phyloP scores from a whole-genome alignment of 2,329 filamentous ascomycete species.

The Fusarium udum region DNA sequence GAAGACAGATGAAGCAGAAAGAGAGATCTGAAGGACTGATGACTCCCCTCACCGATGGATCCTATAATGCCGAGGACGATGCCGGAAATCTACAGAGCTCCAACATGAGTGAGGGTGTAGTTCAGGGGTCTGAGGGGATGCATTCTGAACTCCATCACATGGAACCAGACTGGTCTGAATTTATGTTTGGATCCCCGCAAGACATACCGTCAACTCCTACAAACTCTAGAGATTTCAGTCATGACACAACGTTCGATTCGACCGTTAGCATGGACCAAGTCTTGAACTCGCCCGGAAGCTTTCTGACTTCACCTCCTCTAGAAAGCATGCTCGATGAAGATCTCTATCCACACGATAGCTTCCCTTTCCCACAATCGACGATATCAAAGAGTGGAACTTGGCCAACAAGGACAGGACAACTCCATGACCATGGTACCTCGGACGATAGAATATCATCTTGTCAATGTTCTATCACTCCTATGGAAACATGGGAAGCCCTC shows the following conservation, averaged over 20 bases:
- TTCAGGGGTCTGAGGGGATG: not conserved
- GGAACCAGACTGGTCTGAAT: not conserved
- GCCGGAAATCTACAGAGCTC: not conserved
- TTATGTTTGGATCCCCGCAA: not conserved
- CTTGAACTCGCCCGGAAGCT: not conserved
- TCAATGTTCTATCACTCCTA: not conserved
- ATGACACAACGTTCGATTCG: not conserved
- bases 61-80: not conserved
- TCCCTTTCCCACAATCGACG: not conserved
- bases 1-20: not conserved
- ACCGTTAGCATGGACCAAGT: not conserved
- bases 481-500: not conserved
- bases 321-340: not conserved
- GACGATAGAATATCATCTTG: not conserved
- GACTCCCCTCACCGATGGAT: not conserved
- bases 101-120: not conserved
- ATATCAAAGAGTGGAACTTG: too few species aligned
- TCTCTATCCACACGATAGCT: not conserved
- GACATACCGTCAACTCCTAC: not conserved
- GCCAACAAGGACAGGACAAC: not conserved
- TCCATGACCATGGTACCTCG: accelerated
- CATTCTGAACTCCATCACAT: not conserved
- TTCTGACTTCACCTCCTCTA: not conserved
- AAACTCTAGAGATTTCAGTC: not conserved
- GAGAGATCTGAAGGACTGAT: not conserved